These are phyloP conservation scores for Brassica napus DNA, from an alignment of 345 rosid species.

Conservation along the genomic window DNA sequence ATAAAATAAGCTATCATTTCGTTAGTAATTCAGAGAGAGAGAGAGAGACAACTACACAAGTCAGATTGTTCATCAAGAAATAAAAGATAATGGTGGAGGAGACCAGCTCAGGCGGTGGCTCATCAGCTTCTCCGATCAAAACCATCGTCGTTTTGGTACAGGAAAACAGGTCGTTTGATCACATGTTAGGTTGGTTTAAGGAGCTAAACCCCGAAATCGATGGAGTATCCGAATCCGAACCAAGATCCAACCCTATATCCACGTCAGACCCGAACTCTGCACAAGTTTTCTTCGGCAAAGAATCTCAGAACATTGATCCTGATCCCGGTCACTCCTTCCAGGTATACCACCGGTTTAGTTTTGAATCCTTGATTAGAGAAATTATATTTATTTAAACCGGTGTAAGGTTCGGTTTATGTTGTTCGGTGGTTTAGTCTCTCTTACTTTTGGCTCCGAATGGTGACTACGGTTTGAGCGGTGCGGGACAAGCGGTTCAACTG, in stretches of 20 bases:
- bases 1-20: not conserved
- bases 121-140: constrained; percentile 59
- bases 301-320: constrained; percentile 59
- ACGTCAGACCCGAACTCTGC: constrained; percentile 57
- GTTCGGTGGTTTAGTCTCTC: not conserved
- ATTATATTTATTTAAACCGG: not conserved
- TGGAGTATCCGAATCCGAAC: constrained; percentile 70
- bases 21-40: not conserved
- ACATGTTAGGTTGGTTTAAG: constrained; percentile 93
- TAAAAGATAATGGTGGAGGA: constrained; percentile 37
- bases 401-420: not conserved
- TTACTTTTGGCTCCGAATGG: not conserved
- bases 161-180: constrained; percentile 91
- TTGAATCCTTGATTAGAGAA: not conserved
- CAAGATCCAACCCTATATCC: constrained; percentile 67
- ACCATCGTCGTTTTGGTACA: constrained; percentile 76
- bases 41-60: not conserved
- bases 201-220: constrained; percentile 56
- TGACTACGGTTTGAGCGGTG: too few relatives aligned
- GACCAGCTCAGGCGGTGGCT: constrained; percentile 26
- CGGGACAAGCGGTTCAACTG: too few relatives aligned
- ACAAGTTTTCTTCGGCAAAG: constrained; percentile 47
- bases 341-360: constrained; percentile 30
- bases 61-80: not conserved
- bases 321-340: constrained; percentile 78